A percentile compares a stretch with the other conserved stretches of the same genome.
Conservation (phyloP, 1,284 basidiomycete genomes). For the Chalciporus piperatoides region DNA sequence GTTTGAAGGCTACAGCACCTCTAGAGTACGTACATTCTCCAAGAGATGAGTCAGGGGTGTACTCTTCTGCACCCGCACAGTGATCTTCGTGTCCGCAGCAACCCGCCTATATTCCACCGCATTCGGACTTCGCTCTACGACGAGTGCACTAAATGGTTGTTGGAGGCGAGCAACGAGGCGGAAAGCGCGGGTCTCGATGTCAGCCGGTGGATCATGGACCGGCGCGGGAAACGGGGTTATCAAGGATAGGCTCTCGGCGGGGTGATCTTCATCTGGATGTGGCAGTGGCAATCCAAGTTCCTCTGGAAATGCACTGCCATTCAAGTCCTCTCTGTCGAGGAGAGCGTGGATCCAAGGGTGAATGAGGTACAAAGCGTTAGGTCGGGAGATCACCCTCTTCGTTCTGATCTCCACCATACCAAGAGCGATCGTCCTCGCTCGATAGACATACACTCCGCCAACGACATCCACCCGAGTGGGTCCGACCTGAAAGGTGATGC, state of each 20-base stretch:
- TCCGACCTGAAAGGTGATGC: not conserved
- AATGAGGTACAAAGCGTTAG: not conserved
- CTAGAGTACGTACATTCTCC: not conserved
- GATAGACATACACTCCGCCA: not conserved
- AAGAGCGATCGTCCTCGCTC: not conserved
- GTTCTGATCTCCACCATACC: not conserved
- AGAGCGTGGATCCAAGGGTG: slow-evolving; percentile 2
- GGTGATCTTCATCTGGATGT: not conserved
- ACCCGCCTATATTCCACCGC: slow-evolving; percentile 8
- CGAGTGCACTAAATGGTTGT: slow-evolving; percentile 7
- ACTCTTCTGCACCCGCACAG: not conserved
- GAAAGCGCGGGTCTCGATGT: not conserved
- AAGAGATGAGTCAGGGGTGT: not conserved
- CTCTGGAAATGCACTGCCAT: not conserved
- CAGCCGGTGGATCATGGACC: not conserved
- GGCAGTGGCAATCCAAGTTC: too few species aligned
- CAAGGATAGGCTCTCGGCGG: too few species aligned
- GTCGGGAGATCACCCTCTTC: not conserved
- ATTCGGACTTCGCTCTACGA: slow-evolving; percentile 1
- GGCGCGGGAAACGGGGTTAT: not conserved
- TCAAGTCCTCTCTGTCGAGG: not conserved
- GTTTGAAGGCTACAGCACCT: slow-evolving; percentile 1
- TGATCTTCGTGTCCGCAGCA: slow-evolving; percentile 4
- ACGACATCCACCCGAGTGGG: not conserved
- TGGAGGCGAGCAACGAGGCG: slow-evolving; percentile 5